Evolutionary conservation across 139 green algal species (phyloP), one percentile per base, ranked within the genome.

Genomic region (Coelastrella sp.): DNA sequence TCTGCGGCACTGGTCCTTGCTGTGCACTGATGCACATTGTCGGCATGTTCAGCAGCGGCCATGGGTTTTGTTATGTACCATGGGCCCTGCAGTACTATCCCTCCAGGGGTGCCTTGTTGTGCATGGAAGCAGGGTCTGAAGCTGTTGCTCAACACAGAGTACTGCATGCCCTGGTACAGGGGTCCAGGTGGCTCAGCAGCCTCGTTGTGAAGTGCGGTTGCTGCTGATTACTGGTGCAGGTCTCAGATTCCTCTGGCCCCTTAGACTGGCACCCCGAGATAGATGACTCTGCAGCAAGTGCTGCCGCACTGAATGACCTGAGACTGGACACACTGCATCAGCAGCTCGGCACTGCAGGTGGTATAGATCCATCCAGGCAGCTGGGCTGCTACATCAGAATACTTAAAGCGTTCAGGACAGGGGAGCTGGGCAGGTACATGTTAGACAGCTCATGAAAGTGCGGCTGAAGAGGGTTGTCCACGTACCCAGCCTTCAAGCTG

Each of bases 351-450:
- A 17, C 90, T 73, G 15, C 90, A 59, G 86, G 63, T 12, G 59
- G 17, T 19, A 8, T 85, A 22, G 78, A 92, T 17, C 59, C 82
- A 6, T 88, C 84, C 14, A 25, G 73, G n/a, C 68, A 88, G 78
- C 56, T 60, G 17, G 79, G 78, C n/a, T 59, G 25, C 58, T 56
- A 73, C 78, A 88, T 88, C 7, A 22, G 56, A 12, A 74, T 92
- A 68, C 61, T 92, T 35, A 25, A 79, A 22, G 84, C 90, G 8
- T 92, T 92, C 35, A 83, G 85, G 9, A 9, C 35, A 9, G 90
- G 90, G 19, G 66, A 88, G 58, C 20, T 92, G 66, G 90, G 90
- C 17, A 66, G 78, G 15, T 88, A 81, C 68, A 92, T 88, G 24
- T n/a, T 90, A 68, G 90, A 92, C 35, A 49, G 3, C 35, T 49